phyloP scores from a whole-genome alignment of 164 flowering plant genomes.

The Berberis thunbergii region DNA sequence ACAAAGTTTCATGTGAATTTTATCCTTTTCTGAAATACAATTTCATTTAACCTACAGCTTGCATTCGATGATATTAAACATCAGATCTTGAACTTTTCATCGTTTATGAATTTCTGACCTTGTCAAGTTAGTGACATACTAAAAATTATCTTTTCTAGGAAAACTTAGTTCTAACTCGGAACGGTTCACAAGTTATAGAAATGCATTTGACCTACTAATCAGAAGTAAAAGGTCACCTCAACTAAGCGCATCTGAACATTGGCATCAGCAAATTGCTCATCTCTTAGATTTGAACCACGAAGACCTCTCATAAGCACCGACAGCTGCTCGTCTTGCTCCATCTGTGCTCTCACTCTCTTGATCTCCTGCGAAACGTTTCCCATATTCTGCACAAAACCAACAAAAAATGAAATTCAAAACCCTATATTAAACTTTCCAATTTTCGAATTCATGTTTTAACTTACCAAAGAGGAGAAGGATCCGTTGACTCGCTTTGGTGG shows the following conservation, averaged over 20 bases:
- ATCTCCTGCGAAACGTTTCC: slow-evolving; percentile 89
- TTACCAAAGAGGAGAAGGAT: slow-evolving; percentile 26
- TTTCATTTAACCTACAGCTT: no score
- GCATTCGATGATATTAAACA: no score
- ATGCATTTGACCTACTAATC: not conserved
- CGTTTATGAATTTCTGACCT: no score
- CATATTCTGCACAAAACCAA: slow-evolving; percentile 46
- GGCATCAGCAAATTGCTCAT: slow-evolving; percentile 78
- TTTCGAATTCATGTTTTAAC: not conserved
- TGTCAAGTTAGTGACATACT: no score
- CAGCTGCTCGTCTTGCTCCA: slow-evolving; percentile 91
- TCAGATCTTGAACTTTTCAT: no score
- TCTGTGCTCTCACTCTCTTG: slow-evolving; percentile 82
- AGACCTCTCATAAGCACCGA: slow-evolving; percentile 89
- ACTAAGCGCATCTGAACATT: slow-evolving; percentile 67
- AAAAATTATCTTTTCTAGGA: not conserved
- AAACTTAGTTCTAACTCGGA: not conserved
- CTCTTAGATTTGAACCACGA: slow-evolving; percentile 80
- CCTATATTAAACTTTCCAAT: no score
- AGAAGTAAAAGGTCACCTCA: slow-evolving; percentile 34
- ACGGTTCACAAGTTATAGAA: not conserved
- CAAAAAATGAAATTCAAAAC: not conserved
- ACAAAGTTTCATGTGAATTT: no score
- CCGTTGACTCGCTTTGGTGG: slow-evolving; percentile 25
- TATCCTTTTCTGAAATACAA: no score